Base-by-base conservation (phyloP, 2,329 filamentous ascomycete genomes). In the Thyridium curvatum region DNA sequence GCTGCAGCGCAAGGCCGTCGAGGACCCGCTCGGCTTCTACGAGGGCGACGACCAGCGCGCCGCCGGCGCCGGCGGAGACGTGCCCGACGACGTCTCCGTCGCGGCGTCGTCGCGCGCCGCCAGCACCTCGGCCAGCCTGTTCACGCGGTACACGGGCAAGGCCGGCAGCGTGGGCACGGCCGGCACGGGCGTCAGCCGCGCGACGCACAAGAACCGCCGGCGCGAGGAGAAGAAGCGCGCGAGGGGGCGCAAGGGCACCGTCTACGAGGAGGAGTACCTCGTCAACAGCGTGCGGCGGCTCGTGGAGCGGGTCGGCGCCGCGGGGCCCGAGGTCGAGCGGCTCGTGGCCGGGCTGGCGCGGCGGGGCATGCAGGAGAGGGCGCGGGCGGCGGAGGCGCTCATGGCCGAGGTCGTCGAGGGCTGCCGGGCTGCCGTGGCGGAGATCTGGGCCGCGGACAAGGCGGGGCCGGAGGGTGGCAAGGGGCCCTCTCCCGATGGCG, bases 231-330 rank as follows among this genome's bases (percentile, higher is more conserved):
- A 94, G 60, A 98, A 98, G 74, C 80, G 91, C 13, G 93, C 93
- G 1, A 72, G 88, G 8, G 93, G 93, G 17, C 91, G 95, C 60
- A 97, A 97, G 69, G 93, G 93, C 10, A 95, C 87, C 13, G 86
- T 98, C 5, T 98, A 98, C 60, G 93, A 98, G 61, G 91, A 97
- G 56, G 93, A 97, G 61, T 98, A 98, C 60, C 76, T 98, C 5
- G 82, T 95, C 42, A 93, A 90, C 59, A 91, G 84, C 49, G 81
- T 97, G 29, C 77, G 83, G 12, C 73, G 93, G 17, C 71, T 98
- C 28, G 77, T 95, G 12, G 88, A 90, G 58, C 71, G 70, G 16
- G 74, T 83, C 3, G 74, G 80, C 37, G 72, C 77, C 1, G 91
- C 97, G 56, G 74, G 79, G 37, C 72, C 77, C 1, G 93, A 98